These are phyloP conservation scores for Solanum chaucha DNA, from an alignment of 257 asterid genomes.

Conservation along the genomic window DNA sequence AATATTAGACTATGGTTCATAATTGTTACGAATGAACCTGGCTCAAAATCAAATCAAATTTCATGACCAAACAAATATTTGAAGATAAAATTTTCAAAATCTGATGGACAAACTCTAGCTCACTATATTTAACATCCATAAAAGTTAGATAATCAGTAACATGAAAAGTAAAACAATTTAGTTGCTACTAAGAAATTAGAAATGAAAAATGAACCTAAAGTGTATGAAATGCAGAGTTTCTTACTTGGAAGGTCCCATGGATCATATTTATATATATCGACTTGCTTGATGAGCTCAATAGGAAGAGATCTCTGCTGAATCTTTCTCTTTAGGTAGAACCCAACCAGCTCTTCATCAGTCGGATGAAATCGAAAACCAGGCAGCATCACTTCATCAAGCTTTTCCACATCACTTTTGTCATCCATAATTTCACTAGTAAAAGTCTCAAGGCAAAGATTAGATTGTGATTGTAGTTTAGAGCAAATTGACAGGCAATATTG, in stretches of 20 bases:
- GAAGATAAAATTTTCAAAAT: no score
- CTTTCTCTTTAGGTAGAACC: slow-evolving; percentile 57
- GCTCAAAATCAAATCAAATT: neutral
- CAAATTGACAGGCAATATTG: neutral
- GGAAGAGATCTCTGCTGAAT: slow-evolving; percentile 57
- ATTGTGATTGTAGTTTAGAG: neutral
- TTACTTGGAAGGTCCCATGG: slow-evolving; percentile 96
- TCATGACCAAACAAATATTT: neutral
- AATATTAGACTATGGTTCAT: neutral
- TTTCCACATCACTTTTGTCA: slow-evolving; percentile 38
- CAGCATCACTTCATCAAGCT: slow-evolving; percentile 57
- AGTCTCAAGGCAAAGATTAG: neutral
- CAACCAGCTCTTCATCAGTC: slow-evolving; percentile 79
- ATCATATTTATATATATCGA: slow-evolving; percentile 74
- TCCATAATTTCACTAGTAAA: slow-evolving; percentile 22
- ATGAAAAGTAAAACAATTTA: neutral
- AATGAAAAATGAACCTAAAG: neutral
- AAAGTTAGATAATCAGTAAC: neutral
- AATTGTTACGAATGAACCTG: neutral
- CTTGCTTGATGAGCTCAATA: slow-evolving; percentile 71
- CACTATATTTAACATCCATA: neutral
- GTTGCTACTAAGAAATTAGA: neutral
- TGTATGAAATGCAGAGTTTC: neutral
- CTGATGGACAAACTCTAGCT: neutral
- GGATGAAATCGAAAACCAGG: slow-evolving; percentile 91